phyloP scores from a whole-genome alignment of 305 asterid genomes.

The Fraxinus baroniana region DNA sequence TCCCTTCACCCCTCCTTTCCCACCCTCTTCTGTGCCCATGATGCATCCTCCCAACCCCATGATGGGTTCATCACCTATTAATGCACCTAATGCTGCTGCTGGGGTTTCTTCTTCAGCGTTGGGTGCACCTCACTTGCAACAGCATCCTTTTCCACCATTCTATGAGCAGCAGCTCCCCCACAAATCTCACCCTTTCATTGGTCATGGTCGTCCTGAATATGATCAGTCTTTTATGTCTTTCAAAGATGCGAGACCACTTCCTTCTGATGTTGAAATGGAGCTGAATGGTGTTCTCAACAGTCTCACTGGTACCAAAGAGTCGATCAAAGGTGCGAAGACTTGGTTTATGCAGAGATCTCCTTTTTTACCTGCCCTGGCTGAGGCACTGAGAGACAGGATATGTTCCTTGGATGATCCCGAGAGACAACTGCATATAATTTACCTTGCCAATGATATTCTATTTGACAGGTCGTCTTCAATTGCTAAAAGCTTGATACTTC shows the following conservation, averaged over 20 bases:
- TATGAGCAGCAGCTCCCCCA: conserved; percentile 74
- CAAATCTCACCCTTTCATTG: conserved; percentile 54
- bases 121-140: conserved; percentile 64
- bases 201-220: conserved; percentile 67
- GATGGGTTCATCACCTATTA: conserved; percentile 63
- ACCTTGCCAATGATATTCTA: conserved; percentile 92
- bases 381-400: conserved; percentile 84
- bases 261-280: conserved; percentile 90
- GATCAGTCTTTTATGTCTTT: conserved; percentile 68
- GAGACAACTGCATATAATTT: conserved; percentile 84
- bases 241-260: conserved; percentile 79
- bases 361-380: conserved; percentile 71
- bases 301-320: conserved; percentile 91
- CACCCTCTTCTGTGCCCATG: conserved; percentile 56
- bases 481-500: neutral
- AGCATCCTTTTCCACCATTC: conserved; percentile 68
- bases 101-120: conserved; percentile 36
- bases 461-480: conserved; percentile 69
- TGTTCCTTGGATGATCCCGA: conserved; percentile 79
- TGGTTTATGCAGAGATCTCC: conserved; percentile 98
- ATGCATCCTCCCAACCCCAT: conserved; percentile 85
- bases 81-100: conserved; percentile 57
- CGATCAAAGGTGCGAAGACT: conserved; percentile 90
- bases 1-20: conserved; percentile 67
- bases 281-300: conserved; percentile 72